Evolutionary conservation across 106 monocot genomes (phyloP).

Genomic region (Dioscorea alata): DNA sequence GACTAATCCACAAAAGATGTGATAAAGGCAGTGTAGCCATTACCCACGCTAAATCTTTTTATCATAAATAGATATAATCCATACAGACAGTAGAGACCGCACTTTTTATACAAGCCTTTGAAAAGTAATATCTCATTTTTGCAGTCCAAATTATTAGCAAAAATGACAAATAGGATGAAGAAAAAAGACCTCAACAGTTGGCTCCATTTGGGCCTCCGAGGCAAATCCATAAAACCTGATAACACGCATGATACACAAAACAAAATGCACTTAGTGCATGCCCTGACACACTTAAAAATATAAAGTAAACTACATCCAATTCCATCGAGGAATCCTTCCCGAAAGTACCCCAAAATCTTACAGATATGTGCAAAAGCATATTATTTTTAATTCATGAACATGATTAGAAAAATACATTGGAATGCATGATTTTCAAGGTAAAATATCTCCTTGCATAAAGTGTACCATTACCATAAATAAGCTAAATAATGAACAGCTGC

Average conservation of each 20-base stretch:
- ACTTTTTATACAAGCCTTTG: background rate
- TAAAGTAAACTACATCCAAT: background rate
- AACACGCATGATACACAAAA: background rate
- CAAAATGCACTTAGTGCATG: background rate
- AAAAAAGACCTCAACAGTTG: constrained; percentile 76
- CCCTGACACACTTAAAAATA: background rate
- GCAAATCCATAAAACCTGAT: constrained; percentile 90
- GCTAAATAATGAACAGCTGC: background rate
- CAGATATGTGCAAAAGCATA: background rate
- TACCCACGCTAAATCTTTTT: background rate
- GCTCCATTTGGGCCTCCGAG: constrained; percentile 79
- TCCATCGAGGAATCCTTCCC: background rate
- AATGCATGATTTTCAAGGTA: background rate
- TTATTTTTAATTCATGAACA: background rate
- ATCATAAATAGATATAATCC: background rate
- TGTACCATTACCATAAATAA: background rate
- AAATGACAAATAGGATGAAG: constrained; percentile 5
- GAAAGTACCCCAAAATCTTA: background rate
- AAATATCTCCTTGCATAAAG: background rate
- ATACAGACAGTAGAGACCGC: background rate
- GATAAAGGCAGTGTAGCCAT: background rate
- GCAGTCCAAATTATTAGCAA: too few relatives aligned
- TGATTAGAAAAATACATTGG: background rate
- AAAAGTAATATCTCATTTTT: background rate
- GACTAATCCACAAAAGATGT: too few relatives aligned